Base-by-base conservation (phyloP, 2,329 filamentous ascomycete species). In the Pseudocercospora crystallina region DNA sequence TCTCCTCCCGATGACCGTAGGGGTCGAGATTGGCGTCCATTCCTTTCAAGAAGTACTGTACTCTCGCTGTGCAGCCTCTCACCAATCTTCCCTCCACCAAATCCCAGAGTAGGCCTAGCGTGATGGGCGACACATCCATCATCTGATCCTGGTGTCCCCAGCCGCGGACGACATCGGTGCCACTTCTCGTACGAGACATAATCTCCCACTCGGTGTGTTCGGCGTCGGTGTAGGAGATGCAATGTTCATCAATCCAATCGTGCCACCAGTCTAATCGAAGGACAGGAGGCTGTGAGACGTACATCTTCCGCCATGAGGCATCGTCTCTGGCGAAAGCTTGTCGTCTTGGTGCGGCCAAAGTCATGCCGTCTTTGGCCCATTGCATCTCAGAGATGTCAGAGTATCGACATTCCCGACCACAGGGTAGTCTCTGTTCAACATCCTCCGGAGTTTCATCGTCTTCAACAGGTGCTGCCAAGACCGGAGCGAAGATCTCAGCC, bases 281-380 rank as follows among this genome's bases (percentile, higher is more conserved):
- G 13, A 57, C 34, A 2, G 54, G 50, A 7, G 54, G 54, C 30
- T 57, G 54, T 8, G 42, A 45, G 15, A 57, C 39, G 20, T 45
- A 33, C 54, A 57, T 57, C 10, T 47, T 50, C 8, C 54, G 43
- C 54, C 54, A 57, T 9, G 51, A 57, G 29, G 54, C 54, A 15
- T 45, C 47, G 2, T 15, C n/a, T 2, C 54, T 35, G 12, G 50
- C 38, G 20, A 50, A 57, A 5, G 54, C 50, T 9, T 17, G 44
- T 31, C 53, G 53, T 12, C 49, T 29, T 5, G 20, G 14, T 5
- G 40, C 30, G 15, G 42, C 30, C 2, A 46, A n/a, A 17, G 10
- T 11, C 15, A 14, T 51, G 12, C 47, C 50, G 20, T 47, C 42
- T 31, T 26, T 32, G 2, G 50, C 50, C 53, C 54, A 57, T 7